phyloP scores from a whole-genome alignment of 441 rosid genomes.

The Croton laevigatus region DNA sequence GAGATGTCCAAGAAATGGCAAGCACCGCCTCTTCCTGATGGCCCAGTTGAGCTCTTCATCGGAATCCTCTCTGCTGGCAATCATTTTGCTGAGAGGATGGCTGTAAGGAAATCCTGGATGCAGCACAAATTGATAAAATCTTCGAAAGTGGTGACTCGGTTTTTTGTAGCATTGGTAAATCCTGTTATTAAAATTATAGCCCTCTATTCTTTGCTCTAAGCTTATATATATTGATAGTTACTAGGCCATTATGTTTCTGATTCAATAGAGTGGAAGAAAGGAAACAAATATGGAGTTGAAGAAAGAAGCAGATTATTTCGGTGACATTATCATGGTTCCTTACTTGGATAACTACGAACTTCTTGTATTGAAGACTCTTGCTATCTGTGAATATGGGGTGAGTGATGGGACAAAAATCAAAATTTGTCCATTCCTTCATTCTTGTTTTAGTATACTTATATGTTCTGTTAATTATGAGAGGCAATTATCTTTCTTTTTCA shows the following conservation, averaged over 20 bases:
- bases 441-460: not conserved
- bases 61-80: slow-evolving; percentile 94
- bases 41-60: slow-evolving; percentile 66
- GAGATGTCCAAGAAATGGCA: slow-evolving; percentile 76
- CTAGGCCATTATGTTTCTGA: not conserved
- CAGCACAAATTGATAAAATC: slow-evolving; percentile 75
- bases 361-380: slow-evolving; percentile 81
- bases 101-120: slow-evolving; percentile 96
- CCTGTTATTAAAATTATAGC: not conserved
- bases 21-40: slow-evolving; percentile 62
- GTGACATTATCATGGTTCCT: slow-evolving; percentile 78
- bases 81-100: slow-evolving; percentile 96
- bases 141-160: slow-evolving; percentile 73
- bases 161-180: slow-evolving; percentile 80
- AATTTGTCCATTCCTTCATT: not conserved
- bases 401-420: slow-evolving; percentile 24
- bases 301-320: slow-evolving; percentile 83
- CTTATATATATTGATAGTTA: slow-evolving; percentile 14
- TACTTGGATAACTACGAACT: slow-evolving; percentile 89
- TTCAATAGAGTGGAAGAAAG: slow-evolving; percentile 60
- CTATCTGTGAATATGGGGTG: slow-evolving; percentile 92
- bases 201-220: slow-evolving; percentile 1
- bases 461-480: not conserved
- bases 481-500: not conserved
- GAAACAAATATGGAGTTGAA: slow-evolving; percentile 69